A percentile compares a stretch with the other conserved stretches of the same genome.
phyloP scores from a whole-genome alignment of 768 basidiomycete species.

The Lentinus brumalis region DNA sequence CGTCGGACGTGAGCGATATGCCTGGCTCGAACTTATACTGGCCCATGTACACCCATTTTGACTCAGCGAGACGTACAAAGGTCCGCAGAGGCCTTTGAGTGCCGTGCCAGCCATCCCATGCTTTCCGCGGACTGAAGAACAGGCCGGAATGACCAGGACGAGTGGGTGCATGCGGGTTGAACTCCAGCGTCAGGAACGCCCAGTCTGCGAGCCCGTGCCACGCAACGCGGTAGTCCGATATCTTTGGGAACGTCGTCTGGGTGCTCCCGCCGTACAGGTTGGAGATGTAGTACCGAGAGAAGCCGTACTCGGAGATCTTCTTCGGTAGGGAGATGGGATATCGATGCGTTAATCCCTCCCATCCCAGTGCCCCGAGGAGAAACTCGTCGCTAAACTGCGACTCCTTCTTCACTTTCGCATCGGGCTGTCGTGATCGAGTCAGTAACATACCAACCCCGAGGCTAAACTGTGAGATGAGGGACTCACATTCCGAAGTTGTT shows the following conservation, averaged over 20 bases:
- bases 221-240: not conserved
- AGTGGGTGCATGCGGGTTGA: not conserved
- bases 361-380: not conserved
- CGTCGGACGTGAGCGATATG: too few species aligned
- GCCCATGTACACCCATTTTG: conserved; percentile 1
- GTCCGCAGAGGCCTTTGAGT: not conserved
- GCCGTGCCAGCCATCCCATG: not conserved
- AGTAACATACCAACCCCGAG: too few species aligned
- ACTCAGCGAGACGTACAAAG: not conserved
- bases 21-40: not conserved
- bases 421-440: not conserved
- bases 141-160: not conserved
- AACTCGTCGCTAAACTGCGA: not conserved
- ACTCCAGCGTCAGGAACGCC: not conserved
- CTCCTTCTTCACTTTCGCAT: conserved; percentile 2
- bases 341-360: conserved; percentile 1
- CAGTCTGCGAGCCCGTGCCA: not conserved
- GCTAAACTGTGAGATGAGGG: not conserved
- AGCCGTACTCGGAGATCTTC: not conserved
- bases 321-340: not conserved
- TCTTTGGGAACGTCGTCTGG: not conserved
- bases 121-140: not conserved
- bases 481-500: not conserved
- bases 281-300: conserved; percentile 1
- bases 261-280: not conserved